phyloP scores from a whole-genome alignment of 495 filamentous ascomycete genomes.

The Hypoxylon fragiforme region DNA sequence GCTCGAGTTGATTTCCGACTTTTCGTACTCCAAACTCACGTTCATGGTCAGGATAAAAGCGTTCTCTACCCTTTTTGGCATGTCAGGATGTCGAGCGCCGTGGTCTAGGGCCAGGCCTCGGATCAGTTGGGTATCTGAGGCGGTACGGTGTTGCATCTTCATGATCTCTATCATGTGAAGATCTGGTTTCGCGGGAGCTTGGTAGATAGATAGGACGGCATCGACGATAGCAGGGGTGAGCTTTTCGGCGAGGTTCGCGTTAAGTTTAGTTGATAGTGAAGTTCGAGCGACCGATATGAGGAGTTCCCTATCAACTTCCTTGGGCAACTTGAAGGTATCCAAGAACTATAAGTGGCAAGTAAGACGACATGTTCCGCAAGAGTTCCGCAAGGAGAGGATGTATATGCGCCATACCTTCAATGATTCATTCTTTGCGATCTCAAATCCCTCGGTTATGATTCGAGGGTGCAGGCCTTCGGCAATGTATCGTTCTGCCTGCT shows the following conservation, averaged over 20 bases:
- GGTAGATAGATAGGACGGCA: slow-evolving; percentile 91
- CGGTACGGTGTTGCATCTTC: slow-evolving; percentile 99
- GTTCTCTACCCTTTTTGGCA: slow-evolving; percentile 95
- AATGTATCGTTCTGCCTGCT: slow-evolving; percentile 95
- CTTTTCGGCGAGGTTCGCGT: slow-evolving; percentile 81
- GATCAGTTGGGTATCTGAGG: slow-evolving; percentile 94
- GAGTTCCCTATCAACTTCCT: slow-evolving; percentile 88
- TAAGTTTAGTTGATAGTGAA: slow-evolving; percentile 92
- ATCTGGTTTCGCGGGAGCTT: slow-evolving; percentile 87
- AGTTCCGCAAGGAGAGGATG: neutral
- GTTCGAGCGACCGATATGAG: slow-evolving; percentile 92
- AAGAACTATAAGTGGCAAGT: slow-evolving; percentile 69
- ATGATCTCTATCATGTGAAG: slow-evolving; percentile 99
- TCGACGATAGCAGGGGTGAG: slow-evolving; percentile 95
- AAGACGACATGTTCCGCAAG: slow-evolving; percentile 10
- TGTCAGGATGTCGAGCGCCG: slow-evolving; percentile 95
- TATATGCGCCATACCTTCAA: slow-evolving; percentile 65
- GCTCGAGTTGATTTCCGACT: slow-evolving; percentile 97
- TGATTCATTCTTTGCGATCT: slow-evolving; percentile 91
- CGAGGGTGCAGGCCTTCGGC: slow-evolving; percentile 92
- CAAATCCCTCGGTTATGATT: slow-evolving; percentile 96
- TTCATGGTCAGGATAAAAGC: slow-evolving; percentile 94
- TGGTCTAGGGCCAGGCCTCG: slow-evolving; percentile 92
- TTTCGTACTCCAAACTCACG: slow-evolving; percentile 97
- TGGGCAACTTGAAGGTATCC: slow-evolving; percentile 86